Conservation (phyloP, 345 rosid species). For the Heritiera littoralis region DNA sequence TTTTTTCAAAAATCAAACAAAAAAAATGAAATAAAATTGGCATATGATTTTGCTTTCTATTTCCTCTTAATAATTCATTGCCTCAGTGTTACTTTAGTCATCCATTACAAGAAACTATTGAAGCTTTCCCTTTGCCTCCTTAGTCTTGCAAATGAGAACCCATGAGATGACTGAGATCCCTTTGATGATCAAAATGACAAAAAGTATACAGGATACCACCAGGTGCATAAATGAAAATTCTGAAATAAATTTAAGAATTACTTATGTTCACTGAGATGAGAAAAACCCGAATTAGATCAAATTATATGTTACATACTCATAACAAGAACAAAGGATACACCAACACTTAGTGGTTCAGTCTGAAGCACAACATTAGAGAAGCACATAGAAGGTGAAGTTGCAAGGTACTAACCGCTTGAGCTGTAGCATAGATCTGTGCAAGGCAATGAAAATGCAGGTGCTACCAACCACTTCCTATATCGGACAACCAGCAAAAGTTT, state of each 20-base stretch:
- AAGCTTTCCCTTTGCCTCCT: background rate
- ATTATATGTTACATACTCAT: background rate
- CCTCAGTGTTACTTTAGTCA: background rate
- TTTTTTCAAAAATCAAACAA: background rate
- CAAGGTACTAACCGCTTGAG: constrained; percentile 67
- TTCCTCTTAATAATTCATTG: background rate
- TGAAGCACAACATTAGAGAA: constrained; percentile 4
- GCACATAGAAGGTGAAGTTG: background rate
- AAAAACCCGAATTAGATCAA: background rate
- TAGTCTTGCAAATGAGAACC: background rate
- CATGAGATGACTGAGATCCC: background rate
- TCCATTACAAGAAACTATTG: background rate
- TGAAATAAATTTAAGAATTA: background rate
- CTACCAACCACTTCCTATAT: constrained; percentile 92
- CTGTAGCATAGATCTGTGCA: constrained; percentile 81
- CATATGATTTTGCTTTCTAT: background rate
- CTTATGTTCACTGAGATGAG: background rate
- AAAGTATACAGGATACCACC: background rate
- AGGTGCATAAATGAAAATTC: background rate
- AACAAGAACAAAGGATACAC: background rate
- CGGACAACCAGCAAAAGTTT: constrained; percentile 22
- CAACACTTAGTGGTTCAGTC: background rate
- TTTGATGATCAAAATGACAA: background rate
- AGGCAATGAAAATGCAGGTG: constrained; percentile 70
- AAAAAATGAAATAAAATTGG: background rate